Evolutionary conservation across 2,329 filamentous ascomycete species (phyloP), one percentile per base, ranked within the genome.

Genomic region (Apiospora aurea): DNA sequence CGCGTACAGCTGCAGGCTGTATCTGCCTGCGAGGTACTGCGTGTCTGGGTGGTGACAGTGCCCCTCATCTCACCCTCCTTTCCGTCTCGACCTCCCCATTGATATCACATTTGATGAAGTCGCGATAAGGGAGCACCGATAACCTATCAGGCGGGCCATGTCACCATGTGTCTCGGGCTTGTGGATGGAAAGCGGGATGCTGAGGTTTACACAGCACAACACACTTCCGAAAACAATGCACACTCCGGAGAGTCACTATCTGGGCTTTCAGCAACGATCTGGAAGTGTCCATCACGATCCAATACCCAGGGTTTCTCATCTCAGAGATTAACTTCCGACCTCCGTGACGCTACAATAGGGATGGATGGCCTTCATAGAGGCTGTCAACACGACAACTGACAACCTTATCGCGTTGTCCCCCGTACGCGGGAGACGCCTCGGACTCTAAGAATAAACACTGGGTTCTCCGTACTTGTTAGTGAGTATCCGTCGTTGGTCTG

Each of bases 81-180:
- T 44, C 26, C 67, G 24, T 41, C 47, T 29, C 26, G 13, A 43
- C 41, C 29, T 51, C 44, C 34, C 46, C 47, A 34, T 29, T 29
- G 26, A 29, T 51, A 41, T 41, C 68, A n/a, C 29, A 13, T 13
- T 38, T 26, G 68, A 38, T 68, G 24, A 68, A 34, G 11, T 43
- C 34, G 68, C 68, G 68, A 69, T 69, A 69, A 38, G 34, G 34
- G 34, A 38, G 5, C 5, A 69, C 14, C 34, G 47, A 69, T 26
- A 69, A 41, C 68, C 29, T 53, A 69, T 69, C 46, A 43, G 34
- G 49, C 11, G 21, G n/a, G n/a, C 67, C 68, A 69, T 69, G 49
- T 69, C 16, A 14, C 67, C 68, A 69, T 69, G 49, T 69, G 68
- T 49, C 34, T 10, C 16, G 2, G 68, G 1, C 16, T 44, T 21